Conservation (phyloP, 2,329 filamentous ascomycete species). For the Fusarium anguioides region DNA sequence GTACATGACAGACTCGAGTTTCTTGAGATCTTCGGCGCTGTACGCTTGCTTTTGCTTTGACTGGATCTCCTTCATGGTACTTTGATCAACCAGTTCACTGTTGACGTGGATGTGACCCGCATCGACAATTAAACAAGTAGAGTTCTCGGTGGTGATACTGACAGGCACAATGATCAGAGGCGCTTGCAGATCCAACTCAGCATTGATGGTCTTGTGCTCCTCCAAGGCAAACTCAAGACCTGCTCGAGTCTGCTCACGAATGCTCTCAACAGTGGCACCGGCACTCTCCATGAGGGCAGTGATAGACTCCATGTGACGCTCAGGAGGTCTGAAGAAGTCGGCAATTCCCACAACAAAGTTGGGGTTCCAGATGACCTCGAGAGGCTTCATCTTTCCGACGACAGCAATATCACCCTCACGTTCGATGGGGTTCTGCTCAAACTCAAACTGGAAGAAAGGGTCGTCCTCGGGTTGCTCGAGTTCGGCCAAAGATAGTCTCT, state of each 20-base stretch:
- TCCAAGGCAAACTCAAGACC: constrained; percentile 96
- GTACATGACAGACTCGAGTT: constrained; percentile 94
- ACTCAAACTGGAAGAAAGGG: constrained; percentile 89
- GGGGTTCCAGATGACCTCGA: constrained; percentile 98
- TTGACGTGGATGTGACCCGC: constrained; percentile 95
- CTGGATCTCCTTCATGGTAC: constrained; percentile 90
- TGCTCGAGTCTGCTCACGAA: constrained; percentile 94
- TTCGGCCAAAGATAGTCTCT: constrained; percentile 64
- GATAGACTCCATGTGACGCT: constrained; percentile 98
- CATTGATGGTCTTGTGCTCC: constrained; percentile 98
- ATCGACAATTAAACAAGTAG: constrained; percentile 92
- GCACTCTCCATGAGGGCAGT: constrained; percentile 94
- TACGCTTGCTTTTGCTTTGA: constrained; percentile 89
- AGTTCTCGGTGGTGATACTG: constrained; percentile 83
- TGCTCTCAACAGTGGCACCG: constrained; percentile 92
- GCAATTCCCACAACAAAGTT: constrained; percentile 90
- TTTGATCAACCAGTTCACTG: constrained; percentile 91
- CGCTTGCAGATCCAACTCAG: constrained; percentile 93
- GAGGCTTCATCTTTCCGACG: constrained; percentile 89
- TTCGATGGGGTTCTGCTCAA: constrained; percentile 96
- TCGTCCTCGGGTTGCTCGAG: constrained; percentile 67
- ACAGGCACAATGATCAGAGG: constrained; percentile 97
- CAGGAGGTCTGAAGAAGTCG: constrained; percentile 95
- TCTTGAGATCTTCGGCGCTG: constrained; percentile 87
- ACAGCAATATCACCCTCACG: constrained; percentile 91